A percentile compares a stretch with the other conserved stretches of the same genome.
These are phyloP conservation scores for Ammopiptanthus mongolicus DNA, from an alignment of 306 rosid species.

Conservation along the genomic window DNA sequence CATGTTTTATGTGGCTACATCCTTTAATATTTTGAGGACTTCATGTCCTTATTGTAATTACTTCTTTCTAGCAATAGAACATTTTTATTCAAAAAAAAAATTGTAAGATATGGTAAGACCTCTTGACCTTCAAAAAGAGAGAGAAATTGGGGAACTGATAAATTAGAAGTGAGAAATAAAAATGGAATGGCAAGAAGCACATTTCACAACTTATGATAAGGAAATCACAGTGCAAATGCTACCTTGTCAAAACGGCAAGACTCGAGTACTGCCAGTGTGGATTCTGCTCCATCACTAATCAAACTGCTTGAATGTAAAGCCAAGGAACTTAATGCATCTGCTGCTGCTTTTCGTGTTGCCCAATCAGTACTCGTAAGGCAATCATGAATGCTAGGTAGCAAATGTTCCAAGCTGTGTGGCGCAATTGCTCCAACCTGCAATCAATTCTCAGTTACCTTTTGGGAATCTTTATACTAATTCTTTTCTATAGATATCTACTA, in stretches of 20 bases:
- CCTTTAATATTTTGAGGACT: background rate
- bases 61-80: background rate
- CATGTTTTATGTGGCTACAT: background rate
- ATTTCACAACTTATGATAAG: background rate
- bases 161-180: background rate
- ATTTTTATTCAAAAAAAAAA: background rate
- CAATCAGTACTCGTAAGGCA: slow-evolving; percentile 82
- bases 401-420: slow-evolving; percentile 74
- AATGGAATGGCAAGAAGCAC: background rate
- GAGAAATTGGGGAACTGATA: background rate
- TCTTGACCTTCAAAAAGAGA: background rate
- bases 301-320: slow-evolving; percentile 79
- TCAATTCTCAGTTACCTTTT: slow-evolving; percentile 19
- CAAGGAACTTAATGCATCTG: slow-evolving; percentile 67
- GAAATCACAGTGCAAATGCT: slow-evolving; percentile 28
- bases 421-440: slow-evolving; percentile 86
- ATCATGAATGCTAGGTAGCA: slow-evolving; percentile 71
- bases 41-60: background rate
- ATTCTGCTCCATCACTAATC: slow-evolving; percentile 48
- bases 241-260: slow-evolving; percentile 96
- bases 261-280: slow-evolving; percentile 68
- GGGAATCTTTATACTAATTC: background rate
- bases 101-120: background rate
- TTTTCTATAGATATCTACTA: background rate
- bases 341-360: slow-evolving; percentile 99